Evolutionary conservation across 202 grass and related monocot genomes (phyloP), one percentile per base, ranked within the genome.

Genomic region (Bolboschoenoplectus hybrid): DNA sequence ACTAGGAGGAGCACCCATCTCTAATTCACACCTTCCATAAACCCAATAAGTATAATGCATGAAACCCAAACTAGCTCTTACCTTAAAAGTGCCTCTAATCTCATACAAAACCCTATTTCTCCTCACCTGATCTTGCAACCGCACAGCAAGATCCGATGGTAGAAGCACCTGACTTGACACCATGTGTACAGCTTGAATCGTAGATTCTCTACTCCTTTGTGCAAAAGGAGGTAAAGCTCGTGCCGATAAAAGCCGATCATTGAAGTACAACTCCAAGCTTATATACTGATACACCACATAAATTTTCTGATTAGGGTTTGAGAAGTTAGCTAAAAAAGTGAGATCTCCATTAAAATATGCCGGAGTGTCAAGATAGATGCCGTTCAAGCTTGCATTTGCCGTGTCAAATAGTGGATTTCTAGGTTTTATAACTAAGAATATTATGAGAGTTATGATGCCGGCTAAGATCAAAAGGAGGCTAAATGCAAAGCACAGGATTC

Each of bases 251-350:
- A 91, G 93, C 88, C 91, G 81, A 45, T 89, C 75, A 8, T 55
- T 83, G 80, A 98, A 98, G 91, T 93, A 89, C 68, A 98, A 83
- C 85, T 96, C 91, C 0, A 98, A 14, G 34, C 63, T 85, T 17
- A 86, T 76, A 1, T 92, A 92, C 65, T 88, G 85, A 87, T 92
- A 94, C 58, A 72, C 69, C 66, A 98, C 14, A 67, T 89, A 66
- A 12, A 98, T 94, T 88, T 87, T 91, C 75, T 67, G 90, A 84
- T 98, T 98, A 5, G 96, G 91, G 79, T 98, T 98, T 90, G 96
- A 90, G 80, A 98, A 85, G 89, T 98, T 98, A 74, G 60, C 90
- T 17, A 90, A 89, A 44, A 98, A 57, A 52, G 81, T 91, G 87
- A 96, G 85, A 86, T 96, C 93, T 71, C 92, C 89, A 14, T 94